Percentiles rank a stretch among this genome's conserved stretches.
Evolutionary conservation across 75 land plant species (phyloP).

Genomic region (Selaginella tamariscina): DNA sequence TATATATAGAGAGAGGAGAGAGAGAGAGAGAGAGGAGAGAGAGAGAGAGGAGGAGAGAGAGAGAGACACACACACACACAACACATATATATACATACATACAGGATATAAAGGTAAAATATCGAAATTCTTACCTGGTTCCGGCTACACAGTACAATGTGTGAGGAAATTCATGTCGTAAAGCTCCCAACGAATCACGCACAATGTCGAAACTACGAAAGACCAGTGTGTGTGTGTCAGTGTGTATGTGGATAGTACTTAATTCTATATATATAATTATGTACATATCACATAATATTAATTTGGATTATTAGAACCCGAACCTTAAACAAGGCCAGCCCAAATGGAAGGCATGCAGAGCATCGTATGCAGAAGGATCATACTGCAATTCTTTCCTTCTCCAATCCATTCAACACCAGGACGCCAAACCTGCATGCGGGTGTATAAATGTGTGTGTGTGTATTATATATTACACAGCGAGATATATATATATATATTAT

Average conservation of each 20-base stretch:
- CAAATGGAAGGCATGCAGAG: conserved; percentile 67
- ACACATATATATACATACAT: neutral
- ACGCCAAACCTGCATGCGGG: conserved; percentile 94
- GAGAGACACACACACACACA: neutral
- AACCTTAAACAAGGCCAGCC: conserved; percentile 98
- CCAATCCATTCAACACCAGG: conserved; percentile 83
- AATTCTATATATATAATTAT: conserved; percentile 8
- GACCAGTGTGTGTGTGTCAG: neutral
- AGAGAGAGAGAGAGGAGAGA: neutral
- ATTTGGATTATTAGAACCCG: neutral
- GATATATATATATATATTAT: no score
- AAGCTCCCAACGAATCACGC: conserved; percentile 59
- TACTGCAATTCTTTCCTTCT: conserved; percentile 80
- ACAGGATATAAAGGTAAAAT: neutral
- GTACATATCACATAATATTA: neutral
- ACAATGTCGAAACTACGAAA: conserved; percentile 71
- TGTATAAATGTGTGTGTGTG: no score
- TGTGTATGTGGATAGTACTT: neutral
- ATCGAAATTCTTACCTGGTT: no score
- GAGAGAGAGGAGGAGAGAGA: neutral
- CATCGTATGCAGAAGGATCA: conserved; percentile 82
- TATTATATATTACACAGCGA: no score
- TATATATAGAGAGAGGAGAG: neutral
- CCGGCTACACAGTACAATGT: conserved; percentile 69
- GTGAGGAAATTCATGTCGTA: conserved; percentile 81